Evolutionary conservation across 768 basidiomycete genomes (phyloP).

Genomic region (button mushroom (Agaricus bisporus)): DNA sequence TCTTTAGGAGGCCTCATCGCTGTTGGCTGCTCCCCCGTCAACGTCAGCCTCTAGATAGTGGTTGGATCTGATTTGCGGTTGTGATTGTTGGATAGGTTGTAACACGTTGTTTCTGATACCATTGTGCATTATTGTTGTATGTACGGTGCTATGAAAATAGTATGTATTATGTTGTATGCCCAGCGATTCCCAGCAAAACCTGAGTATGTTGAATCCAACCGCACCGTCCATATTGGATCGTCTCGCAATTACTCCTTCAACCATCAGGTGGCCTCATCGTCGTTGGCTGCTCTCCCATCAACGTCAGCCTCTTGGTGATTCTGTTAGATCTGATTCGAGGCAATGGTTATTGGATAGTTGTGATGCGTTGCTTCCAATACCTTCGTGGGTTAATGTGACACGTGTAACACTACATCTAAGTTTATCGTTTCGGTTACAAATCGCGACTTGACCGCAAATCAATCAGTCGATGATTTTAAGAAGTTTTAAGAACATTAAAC

Average conservation of each 20-base stretch:
- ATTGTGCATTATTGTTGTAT: neutral
- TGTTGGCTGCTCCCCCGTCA: slow-evolving; percentile 11
- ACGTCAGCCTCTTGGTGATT: slow-evolving; percentile 2
- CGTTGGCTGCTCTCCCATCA: slow-evolving; percentile 11
- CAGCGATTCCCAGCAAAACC: too few relatives aligned
- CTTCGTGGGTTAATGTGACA: neutral
- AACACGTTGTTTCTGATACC: neutral
- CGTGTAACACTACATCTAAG: too few relatives aligned
- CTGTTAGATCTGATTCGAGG: too few relatives aligned
- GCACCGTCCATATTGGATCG: too few relatives aligned
- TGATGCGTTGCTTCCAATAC: too few relatives aligned
- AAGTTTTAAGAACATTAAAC: too few relatives aligned
- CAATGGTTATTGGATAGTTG: neutral
- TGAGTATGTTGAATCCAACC: too few relatives aligned
- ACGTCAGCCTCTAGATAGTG: slow-evolving; percentile 5
- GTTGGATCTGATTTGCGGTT: too few relatives aligned
- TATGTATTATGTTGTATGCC: neutral
- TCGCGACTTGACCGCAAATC: too few relatives aligned
- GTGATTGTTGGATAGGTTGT: neutral
- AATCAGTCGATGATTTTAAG: too few relatives aligned
- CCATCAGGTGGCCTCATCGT: slow-evolving; percentile 5
- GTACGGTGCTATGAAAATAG: neutral
- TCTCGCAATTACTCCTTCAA: too few relatives aligned
- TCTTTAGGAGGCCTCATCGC: slow-evolving; percentile 4
- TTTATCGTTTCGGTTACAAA: too few relatives aligned